Percentiles rank a stretch among this genome's conserved stretches.
phyloP scores from a whole-genome alignment of 2,329 filamentous ascomycete genomes.

The Clarireedia sp. region DNA sequence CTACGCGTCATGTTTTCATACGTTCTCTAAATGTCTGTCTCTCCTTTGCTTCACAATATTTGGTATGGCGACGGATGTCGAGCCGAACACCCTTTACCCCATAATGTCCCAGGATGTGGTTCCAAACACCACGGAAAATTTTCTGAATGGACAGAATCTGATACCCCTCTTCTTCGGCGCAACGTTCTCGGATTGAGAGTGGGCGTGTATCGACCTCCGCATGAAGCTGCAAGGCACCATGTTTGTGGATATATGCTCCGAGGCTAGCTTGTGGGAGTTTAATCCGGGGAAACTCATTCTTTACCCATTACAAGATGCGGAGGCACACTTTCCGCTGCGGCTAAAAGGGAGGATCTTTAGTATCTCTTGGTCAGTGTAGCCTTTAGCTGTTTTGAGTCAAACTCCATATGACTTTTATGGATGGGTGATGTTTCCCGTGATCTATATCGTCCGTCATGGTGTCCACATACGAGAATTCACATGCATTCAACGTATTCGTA shows the following conservation, averaged over 20 bases:
- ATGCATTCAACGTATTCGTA: not conserved
- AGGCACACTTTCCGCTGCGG: constrained; percentile 5
- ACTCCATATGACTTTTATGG: not conserved
- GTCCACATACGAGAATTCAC: no score
- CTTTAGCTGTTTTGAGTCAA: not conserved
- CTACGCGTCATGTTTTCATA: not conserved
- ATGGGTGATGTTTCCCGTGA: no score
- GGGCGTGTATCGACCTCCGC: not conserved
- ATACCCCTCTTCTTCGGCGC: constrained; percentile 2
- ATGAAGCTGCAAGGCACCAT: not conserved
- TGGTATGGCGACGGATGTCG: not conserved
- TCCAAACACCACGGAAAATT: not conserved
- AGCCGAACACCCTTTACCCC: not conserved
- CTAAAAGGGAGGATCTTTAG: not conserved
- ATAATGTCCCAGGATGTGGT: not conserved
- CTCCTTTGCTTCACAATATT: not conserved
- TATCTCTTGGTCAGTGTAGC: not conserved
- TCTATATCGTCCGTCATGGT: no score
- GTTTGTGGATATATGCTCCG: not conserved
- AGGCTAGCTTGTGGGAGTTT: not conserved
- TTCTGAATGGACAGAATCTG: not conserved
- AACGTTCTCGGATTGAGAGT: not conserved
- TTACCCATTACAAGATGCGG: not conserved
- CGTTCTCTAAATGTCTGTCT: not conserved
- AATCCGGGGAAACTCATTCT: not conserved